Base-by-base conservation (phyloP, 2,329 filamentous ascomycete genomes). In the Hortaea werneckii region DNA sequence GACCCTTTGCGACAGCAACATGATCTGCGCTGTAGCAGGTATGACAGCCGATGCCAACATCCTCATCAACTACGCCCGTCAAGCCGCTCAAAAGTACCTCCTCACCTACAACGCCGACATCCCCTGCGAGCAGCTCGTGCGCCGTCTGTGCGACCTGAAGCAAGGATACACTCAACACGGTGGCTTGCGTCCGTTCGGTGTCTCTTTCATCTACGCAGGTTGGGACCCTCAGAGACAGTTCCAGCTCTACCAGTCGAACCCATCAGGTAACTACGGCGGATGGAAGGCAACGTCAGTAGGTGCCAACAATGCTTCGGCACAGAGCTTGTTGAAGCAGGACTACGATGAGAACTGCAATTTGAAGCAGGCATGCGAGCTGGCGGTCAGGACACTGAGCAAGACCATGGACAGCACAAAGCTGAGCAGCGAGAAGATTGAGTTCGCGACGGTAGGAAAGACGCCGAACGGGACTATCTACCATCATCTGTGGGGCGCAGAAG, bases 1-100 rank as follows among this genome's bases (percentile, higher is more conserved):
- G 42, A 48, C 30, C 12, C 12, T 11, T 5, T 35, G 10, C 29
- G 9, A n/a, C 56, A 96, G 90, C 74, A 98, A 98, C 76, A 98
- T 98, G 94, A 96, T 98, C 71, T 95, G 89, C 70, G 92, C 92
- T 51, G 92, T 98, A 50, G 92, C 92, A 60, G 92, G 92, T 65
- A 96, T 98, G 90, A 98, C 89, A 40, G 92, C 92, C 63, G 92
- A 98, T 66, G 92, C 92, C 68, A 98, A 98, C 76, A 98, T 98
- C 69, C 87, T 98, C 67, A 98, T 98, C 81, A 98, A 98, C 77
- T 95, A 94, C 71, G 94, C 92, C 66, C 88, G 92, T 60, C 87
- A 95, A 79, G 85, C 87, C 61, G 92, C 92, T 60, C 92, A 98
- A 74, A 82, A 85, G 65, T 96, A 98, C 73, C 90, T 98, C 67